Evolutionary conservation across 1,284 basidiomycete genomes (phyloP), one percentile per base, ranked within the genome.

Genomic region (Mycocalia duriaeana): DNA sequence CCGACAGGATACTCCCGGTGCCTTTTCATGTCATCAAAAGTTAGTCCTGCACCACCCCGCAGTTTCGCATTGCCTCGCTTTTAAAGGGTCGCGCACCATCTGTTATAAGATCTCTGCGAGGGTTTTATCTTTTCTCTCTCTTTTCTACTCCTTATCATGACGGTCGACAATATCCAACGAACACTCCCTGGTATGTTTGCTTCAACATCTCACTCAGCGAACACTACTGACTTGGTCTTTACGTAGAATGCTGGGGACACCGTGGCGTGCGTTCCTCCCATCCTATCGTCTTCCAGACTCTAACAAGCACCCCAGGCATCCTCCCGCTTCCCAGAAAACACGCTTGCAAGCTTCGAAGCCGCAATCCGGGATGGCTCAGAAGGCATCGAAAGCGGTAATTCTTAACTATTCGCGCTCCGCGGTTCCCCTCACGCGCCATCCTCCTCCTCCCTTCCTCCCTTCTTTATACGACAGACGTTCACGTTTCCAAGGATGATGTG

Each of bases 401-500:
- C 14, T 20, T 39, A 64, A 53, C 54, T 61, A 55, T 55, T 54
- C 58, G 57, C 55, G 60, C 58, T 55, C 37, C 13, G n/a, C 19
- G 14, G 11, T 57, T 51, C 64, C 48, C 62, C 58, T 54, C 60
- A 58, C 57, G 54, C 51, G 48, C 73, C 67, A 85, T 73, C 82
- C 79, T 63, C 65, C 56, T 59, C 13, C 13, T 18, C 63, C 68
- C n/a, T n/a, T n/a, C n/a, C n/a, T n/a, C n/a, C n/a, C n/a, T n/a
- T n/a, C n/a, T n/a, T n/a, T n/a, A n/a, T n/a, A n/a, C n/a, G 67
- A 55, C 80, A 94, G 94, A 98, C 79, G 93, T 98, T 56, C 95
- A 98, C 68, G 88, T 97, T 62, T 94, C 94, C 44, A 69, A 78
- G 55, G 95, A 98, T 71, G 76, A 85, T 59, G 82, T 92, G 42